phyloP scores from a whole-genome alignment of 352 stramenopile species.

The Globisporangium alternatum region DNA sequence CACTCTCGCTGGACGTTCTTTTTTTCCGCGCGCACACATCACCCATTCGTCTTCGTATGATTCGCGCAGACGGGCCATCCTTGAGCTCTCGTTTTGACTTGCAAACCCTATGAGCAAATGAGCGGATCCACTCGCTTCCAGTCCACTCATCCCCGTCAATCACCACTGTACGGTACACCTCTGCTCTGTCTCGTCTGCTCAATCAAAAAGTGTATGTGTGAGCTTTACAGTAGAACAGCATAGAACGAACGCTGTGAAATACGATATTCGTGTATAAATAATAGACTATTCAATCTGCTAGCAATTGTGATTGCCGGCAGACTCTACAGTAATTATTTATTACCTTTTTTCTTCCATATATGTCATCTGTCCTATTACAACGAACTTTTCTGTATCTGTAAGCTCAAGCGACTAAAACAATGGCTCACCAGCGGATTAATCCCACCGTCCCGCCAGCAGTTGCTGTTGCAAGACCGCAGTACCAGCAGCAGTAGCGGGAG shows the following conservation, averaged over 20 bases:
- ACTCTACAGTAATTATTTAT: too few species aligned
- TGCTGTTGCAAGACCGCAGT: too few species aligned
- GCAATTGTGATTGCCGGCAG: too few species aligned
- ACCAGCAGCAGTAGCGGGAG: too few species aligned
- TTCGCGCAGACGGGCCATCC: neutral
- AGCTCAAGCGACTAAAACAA: neutral
- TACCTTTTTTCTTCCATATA: too few species aligned
- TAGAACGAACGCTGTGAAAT: too few species aligned
- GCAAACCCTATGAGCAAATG: neutral
- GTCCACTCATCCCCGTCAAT: neutral
- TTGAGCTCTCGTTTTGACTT: neutral
- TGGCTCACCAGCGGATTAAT: neutral
- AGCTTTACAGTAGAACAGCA: neutral
- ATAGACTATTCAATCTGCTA: too few species aligned
- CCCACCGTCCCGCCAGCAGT: neutral
- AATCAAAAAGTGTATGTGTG: constrained; percentile 1
- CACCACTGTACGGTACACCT: neutral
- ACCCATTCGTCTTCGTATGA: neutral
- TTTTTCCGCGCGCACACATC: neutral
- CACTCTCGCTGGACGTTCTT: neutral
- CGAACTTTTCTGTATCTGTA: neutral
- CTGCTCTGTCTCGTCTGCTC: neutral
- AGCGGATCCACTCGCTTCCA: neutral
- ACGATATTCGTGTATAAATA: too few species aligned
- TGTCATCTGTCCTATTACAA: too few species aligned